Evolutionary conservation across 768 basidiomycete genomes (phyloP).

Genomic region (Tulasnella sp.): DNA sequence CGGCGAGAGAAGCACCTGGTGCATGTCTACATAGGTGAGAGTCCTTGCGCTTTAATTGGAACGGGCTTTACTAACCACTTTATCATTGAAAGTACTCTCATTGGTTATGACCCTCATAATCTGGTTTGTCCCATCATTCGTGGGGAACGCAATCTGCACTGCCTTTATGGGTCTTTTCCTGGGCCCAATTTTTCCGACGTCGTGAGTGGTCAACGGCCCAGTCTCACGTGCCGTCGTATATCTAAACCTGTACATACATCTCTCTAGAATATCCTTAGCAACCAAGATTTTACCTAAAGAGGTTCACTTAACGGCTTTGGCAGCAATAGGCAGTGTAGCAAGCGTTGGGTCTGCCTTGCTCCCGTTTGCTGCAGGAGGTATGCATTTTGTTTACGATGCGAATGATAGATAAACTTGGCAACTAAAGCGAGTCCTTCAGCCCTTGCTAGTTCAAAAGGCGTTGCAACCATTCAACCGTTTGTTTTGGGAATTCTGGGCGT

Average conservation of each 20-base stretch:
- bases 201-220: too few species aligned
- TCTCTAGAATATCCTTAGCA: background rate
- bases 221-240: background rate
- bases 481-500: background rate
- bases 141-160: constrained; percentile 4
- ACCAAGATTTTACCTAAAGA: background rate
- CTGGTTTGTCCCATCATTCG: constrained; percentile 12
- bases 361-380: background rate
- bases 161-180: constrained; percentile 8
- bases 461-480: background rate
- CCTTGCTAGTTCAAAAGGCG: background rate
- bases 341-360: background rate
- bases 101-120: constrained; percentile 5
- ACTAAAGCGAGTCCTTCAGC: background rate
- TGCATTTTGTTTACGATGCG: background rate
- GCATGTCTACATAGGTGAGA: background rate
- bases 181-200: constrained; percentile 1
- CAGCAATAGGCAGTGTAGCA: background rate
- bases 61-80: background rate
- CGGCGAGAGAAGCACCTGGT: constrained; percentile 1
- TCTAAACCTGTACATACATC: background rate
- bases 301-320: background rate
- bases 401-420: background rate
- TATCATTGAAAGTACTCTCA: background rate
- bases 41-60: background rate